These are phyloP conservation scores for Xylaria palmicola DNA, from an alignment of 495 filamentous ascomycete genomes.

Conservation along the genomic window DNA sequence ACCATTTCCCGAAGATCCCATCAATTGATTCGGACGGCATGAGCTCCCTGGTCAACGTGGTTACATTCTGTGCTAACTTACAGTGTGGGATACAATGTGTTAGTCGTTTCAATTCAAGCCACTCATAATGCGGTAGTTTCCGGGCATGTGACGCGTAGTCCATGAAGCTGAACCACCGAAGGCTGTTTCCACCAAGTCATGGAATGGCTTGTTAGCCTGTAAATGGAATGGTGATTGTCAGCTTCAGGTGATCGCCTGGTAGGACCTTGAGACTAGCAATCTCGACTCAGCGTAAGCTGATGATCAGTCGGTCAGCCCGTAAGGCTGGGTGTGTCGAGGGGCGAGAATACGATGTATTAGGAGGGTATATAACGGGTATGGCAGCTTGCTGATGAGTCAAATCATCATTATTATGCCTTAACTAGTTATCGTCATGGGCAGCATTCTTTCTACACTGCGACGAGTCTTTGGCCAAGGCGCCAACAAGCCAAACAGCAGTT, in stretches of 20 bases:
- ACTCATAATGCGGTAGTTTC: background rate
- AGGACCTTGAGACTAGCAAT: background rate
- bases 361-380: background rate
- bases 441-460: constrained; percentile 4
- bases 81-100: background rate
- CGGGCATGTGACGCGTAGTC: background rate
- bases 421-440: background rate
- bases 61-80: background rate
- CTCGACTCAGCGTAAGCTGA: constrained; percentile 11
- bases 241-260: background rate
- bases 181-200: no score
- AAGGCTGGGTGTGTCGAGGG: constrained; percentile 2
- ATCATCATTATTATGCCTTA: background rate
- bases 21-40: no score
- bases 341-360: background rate
- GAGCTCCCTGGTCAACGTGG: no score
- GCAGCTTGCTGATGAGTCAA: background rate
- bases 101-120: background rate
- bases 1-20: background rate
- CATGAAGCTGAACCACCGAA: background rate
- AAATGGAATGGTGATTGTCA: background rate
- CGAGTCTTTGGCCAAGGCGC: background rate
- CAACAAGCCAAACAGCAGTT: background rate
- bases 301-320: background rate
- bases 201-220: no score